phyloP scores from a whole-genome alignment of 257 asterid species.

The Gentiana dahurica region DNA sequence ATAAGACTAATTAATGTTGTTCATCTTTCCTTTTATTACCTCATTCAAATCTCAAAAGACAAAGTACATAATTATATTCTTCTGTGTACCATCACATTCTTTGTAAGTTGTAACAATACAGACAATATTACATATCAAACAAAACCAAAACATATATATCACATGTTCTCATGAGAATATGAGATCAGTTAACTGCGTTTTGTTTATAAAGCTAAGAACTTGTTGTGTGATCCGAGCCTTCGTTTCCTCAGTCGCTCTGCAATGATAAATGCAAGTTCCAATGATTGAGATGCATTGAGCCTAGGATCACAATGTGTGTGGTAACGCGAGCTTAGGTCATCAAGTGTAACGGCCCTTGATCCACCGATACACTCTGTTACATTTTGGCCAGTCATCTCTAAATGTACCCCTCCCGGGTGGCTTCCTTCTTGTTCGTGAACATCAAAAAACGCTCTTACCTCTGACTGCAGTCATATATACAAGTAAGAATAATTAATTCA shows the following conservation, averaged over 20 bases:
- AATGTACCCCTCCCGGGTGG: conserved; percentile 70
- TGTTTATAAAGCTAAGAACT: conserved; percentile 11
- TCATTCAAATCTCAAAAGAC: too few species aligned
- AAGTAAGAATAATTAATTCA: too few species aligned
- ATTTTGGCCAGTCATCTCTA: conserved; percentile 87
- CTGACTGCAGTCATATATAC: conserved; percentile 34
- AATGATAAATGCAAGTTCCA: conserved; percentile 63
- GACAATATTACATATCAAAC: neutral
- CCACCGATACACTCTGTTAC: conserved; percentile 89
- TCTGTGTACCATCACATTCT: too few species aligned
- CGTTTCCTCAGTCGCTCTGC: conserved; percentile 72
- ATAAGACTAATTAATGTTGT: too few species aligned
- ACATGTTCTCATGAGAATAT: conserved; percentile 1
- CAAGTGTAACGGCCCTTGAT: conserved; percentile 63
- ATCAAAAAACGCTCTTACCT: conserved; percentile 77
- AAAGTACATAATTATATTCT: too few species aligned
- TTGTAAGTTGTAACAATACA: conserved; percentile 5
- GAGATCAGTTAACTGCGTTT: neutral
- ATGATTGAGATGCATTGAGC: conserved; percentile 73
- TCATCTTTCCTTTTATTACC: too few species aligned
- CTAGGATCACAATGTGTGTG: conserved; percentile 83
- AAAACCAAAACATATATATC: neutral
- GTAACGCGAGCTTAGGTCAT: conserved; percentile 72
- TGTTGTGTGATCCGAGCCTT: conserved; percentile 38
- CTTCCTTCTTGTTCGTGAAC: conserved; percentile 92